Evolutionary conservation across 768 basidiomycete species (phyloP), one percentile per base, ranked within the genome.

Genomic region (Suillus subaureus): DNA sequence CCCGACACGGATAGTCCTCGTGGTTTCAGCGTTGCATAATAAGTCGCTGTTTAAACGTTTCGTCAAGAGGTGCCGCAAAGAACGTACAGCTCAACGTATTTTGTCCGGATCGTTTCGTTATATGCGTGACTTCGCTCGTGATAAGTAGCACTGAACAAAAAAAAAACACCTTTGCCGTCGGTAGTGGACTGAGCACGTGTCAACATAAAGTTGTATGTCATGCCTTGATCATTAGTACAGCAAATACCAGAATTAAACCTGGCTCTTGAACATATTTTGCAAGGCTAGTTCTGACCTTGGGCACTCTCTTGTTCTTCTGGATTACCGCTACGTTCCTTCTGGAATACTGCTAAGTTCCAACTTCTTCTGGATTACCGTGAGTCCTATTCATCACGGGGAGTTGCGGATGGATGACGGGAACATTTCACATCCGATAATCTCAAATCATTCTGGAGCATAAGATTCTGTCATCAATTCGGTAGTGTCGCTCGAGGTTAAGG

Each of bases 1-100:
- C 5, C 74, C 74, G 72, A 54, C 40, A 60, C 57, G 57, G 58
- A 28, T 42, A 60, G 56, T 64, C 75, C 76, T 76, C 75, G 70
- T 78, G 76, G 71, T 70, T 69, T 61, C 68, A 49, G 62, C 76
- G 55, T 71, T 60, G 58, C 26, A 35, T 55, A 55, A 55, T 55
- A 35, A 55, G 33, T 55, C 33, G 54, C 6, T 43, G 39, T 26
- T 21, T 31, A 31, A 62, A 35, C 43, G 37, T 54, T 43, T 21
- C n/a, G 16, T 18, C 37, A 28, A 28, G 40, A 28, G 4, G 52
- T 62, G 56, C 26, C 11, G 31, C 52, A 15, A 42, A 33, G 16
- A 31, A 61, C 54, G 61, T 55, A 61, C 47, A n/a, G 12, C 35
- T 28, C 18, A 42, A 28, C 40, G 58, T 42, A 21, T 13, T 40